phyloP scores from a whole-genome alignment of 768 basidiomycete species.

The Kwoniella sp. region DNA sequence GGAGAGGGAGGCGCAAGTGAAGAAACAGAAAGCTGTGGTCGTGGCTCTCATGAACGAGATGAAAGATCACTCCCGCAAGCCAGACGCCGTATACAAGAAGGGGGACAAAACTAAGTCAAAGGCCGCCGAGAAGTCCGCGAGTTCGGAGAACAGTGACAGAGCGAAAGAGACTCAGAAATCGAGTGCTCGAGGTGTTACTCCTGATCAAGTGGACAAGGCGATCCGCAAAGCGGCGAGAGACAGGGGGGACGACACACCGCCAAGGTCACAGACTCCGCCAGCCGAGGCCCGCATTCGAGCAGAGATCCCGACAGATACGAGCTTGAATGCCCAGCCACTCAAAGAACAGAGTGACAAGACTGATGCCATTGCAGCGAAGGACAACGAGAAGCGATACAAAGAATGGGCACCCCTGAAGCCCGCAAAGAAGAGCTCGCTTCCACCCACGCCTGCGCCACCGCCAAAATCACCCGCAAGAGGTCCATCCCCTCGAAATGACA shows the following conservation, averaged over 20 bases:
- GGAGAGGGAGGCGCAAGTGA: background rate
- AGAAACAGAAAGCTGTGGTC: background rate
- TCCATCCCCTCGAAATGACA: background rate
- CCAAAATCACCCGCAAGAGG: background rate
- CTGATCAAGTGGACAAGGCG: slow-evolving; percentile 1
- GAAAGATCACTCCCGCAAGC: background rate
- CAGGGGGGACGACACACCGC: background rate
- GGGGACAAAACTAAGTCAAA: background rate
- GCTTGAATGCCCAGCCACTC: too few species aligned
- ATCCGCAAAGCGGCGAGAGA: background rate
- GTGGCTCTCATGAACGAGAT: background rate
- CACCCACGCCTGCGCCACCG: background rate
- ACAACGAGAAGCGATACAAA: background rate
- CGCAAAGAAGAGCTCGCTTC: background rate
- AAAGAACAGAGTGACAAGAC: too few species aligned
- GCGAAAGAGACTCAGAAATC: background rate
- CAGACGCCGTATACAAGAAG: background rate
- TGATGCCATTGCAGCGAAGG: too few species aligned
- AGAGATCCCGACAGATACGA: too few species aligned
- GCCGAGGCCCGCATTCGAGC: background rate
- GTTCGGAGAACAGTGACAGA: background rate
- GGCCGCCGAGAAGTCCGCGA: background rate
- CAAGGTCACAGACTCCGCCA: background rate
- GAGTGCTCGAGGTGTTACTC: background rate
- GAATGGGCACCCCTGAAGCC: background rate